Conservation (phyloP, 305 asterid species). For the Solanum hybrid region DNA sequence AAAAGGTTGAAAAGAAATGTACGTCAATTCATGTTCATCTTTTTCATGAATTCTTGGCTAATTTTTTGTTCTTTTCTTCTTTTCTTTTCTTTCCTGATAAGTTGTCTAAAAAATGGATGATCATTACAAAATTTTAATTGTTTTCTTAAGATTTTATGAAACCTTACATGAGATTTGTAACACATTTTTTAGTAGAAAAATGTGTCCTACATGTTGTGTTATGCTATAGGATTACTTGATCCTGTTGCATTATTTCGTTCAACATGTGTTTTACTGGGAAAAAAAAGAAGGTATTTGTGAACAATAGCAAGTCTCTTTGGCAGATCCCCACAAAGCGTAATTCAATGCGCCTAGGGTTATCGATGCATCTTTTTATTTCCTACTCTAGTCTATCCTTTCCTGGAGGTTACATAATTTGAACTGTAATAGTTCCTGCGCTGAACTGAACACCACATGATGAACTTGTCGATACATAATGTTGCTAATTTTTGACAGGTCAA, state of each 20-base stretch:
- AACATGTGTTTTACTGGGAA: not conserved
- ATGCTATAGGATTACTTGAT: not conserved
- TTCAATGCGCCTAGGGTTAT: not conserved
- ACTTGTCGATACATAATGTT: not conserved
- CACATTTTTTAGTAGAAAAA: not conserved
- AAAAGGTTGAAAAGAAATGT: not conserved
- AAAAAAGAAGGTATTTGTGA: not conserved
- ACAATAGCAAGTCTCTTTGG: not conserved
- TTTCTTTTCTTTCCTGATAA: not conserved
- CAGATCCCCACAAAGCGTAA: not conserved
- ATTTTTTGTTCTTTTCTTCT: not conserved
- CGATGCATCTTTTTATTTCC: not conserved
- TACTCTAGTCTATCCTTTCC: not conserved
- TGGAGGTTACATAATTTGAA: not conserved
- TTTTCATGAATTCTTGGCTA: not conserved
- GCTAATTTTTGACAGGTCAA: slow-evolving; percentile 45
- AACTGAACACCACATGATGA: not conserved
- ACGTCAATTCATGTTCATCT: not conserved
- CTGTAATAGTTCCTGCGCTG: not conserved
- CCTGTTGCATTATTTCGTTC: not conserved
- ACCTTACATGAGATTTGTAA: not conserved
- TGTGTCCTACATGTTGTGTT: not conserved
- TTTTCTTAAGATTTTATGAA: not conserved
- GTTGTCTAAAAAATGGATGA: not conserved
- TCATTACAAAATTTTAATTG: not conserved